These are phyloP conservation scores for Eucalyptus polybractea DNA, from an alignment of 345 rosid genomes.

Conservation along the genomic window DNA sequence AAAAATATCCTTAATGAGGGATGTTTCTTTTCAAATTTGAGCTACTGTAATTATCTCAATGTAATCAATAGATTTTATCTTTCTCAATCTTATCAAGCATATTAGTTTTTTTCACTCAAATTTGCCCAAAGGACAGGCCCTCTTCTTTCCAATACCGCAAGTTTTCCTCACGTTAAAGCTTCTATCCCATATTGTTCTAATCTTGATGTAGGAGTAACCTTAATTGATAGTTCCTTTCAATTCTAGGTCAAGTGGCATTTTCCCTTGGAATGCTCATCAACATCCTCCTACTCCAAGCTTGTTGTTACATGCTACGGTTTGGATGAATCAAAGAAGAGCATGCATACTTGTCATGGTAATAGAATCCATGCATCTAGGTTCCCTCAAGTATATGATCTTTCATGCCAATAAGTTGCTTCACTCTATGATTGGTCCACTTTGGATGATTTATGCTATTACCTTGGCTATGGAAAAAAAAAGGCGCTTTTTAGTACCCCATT, in stretches of 20 bases:
- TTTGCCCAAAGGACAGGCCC: neutral
- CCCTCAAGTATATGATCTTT: conserved; percentile 9
- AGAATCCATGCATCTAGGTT: neutral
- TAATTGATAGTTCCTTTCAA: neutral
- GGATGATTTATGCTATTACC: conserved; percentile 32
- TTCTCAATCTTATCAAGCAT: neutral
- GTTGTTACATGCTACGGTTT: neutral
- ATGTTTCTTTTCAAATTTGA: neutral
- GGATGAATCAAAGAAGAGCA: neutral
- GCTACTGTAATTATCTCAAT: neutral
- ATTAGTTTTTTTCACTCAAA: neutral
- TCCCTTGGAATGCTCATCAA: neutral
- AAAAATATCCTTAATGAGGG: neutral
- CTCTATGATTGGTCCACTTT: conserved; percentile 45
- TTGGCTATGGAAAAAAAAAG: neutral
- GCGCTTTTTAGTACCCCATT: conserved; percentile 10
- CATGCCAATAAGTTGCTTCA: conserved; percentile 11
- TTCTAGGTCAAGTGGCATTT: neutral
- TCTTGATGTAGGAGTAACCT: neutral
- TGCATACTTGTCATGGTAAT: neutral
- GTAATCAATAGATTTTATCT: neutral
- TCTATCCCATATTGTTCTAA: neutral
- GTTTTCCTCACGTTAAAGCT: neutral
- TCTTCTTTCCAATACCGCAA: neutral
- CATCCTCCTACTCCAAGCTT: neutral